phyloP scores from a whole-genome alignment of 495 filamentous ascomycete species.

The Aspergillus mulundensis region DNA sequence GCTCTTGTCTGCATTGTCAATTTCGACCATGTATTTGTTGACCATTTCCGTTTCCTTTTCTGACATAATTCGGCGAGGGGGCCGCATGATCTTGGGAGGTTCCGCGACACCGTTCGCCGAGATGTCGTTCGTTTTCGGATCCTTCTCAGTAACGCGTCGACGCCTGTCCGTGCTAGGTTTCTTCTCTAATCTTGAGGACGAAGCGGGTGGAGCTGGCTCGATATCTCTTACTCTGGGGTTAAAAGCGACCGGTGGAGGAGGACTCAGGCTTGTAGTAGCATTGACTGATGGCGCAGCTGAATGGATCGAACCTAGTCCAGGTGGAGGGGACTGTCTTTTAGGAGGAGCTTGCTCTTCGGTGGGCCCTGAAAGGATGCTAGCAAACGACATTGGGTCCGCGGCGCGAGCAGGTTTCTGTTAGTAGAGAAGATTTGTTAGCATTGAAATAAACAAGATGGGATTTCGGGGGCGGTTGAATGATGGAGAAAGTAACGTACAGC shows the following conservation, averaged over 20 bases:
- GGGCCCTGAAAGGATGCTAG: conserved; percentile 77
- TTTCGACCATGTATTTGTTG: conserved; percentile 55
- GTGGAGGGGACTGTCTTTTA: conserved; percentile 34
- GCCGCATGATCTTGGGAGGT: conserved; percentile 11
- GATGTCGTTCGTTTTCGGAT: conserved; percentile 40
- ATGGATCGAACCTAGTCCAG: conserved; percentile 13
- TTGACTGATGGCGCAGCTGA: conserved; percentile 21
- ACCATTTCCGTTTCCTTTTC: conserved; percentile 68
- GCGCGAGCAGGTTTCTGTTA: conserved; percentile 60
- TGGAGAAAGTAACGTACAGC: conserved; percentile 24
- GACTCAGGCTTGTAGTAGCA: conserved; percentile 14
- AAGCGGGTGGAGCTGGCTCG: conserved; percentile 20
- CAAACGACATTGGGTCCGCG: conserved; percentile 85
- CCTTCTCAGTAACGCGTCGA: conserved; percentile 39
- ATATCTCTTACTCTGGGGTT: conserved; percentile 26
- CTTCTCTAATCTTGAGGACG: conserved; percentile 30
- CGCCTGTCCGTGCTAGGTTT: conserved; percentile 25
- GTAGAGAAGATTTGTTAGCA: neutral
- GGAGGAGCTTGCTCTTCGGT: conserved; percentile 49
- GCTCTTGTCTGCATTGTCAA: conserved; percentile 64
- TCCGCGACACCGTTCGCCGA: conserved; percentile 36
- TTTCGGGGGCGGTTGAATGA: neutral
- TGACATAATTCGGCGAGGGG: conserved; percentile 49
- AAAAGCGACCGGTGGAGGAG: conserved; percentile 9
- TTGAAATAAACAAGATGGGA: neutral